Evolutionary conservation across 495 filamentous ascomycete genomes (phyloP), one percentile per base, ranked within the genome.

Genomic region (Terfezia boudieri): DNA sequence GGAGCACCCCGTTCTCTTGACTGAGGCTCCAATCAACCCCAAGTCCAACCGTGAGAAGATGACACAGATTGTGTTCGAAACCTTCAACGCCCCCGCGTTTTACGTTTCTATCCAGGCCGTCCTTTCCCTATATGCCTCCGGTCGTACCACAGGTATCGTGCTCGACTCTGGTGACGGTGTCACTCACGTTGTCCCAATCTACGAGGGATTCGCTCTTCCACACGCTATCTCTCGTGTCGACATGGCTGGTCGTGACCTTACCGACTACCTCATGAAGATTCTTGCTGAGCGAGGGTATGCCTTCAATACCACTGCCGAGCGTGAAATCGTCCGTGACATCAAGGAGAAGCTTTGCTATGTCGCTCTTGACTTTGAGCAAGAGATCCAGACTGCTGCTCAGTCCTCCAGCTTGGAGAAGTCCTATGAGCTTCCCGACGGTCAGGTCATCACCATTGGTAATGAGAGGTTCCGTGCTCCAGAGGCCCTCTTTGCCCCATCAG

Each of bases 311-410:
- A 94, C 86, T 67, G 90, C 90, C 12, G 90, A 98, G 73, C 95
- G 95, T 71, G 90, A 98, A 71, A 83, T 94, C 36, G 90, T 98
- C 52, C 80, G 89, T 56, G 76, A 84, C 68, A 95, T 98, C 64
- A 99, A 99, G 72, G 90, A 99, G 76, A 82, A 85, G 66, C 77
- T 83, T 49, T 81, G 82, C 51, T 99, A 99, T 61, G 82, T 99
- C 17, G 88, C 92, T 49, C 67, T 83, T 55, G 87, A 99, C 63
- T 98, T 98, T 67, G 90, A 98, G 77, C 90, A 98, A 75, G 90
- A 98, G 76, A 96, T 98, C 71, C 90, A 98, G 81, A 98, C 92
- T 63, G 92, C 90, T 63, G 89, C 86, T 70, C 90, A 98, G 76
- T 83, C 79, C 61, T 96, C 90, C 68, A 87, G 77, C 77, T 75